A percentile compares a stretch with the other conserved stretches of the same genome.
Evolutionary conservation across 2,329 filamentous ascomycete genomes (phyloP).

Genomic region (Karstenula rhodostoma): DNA sequence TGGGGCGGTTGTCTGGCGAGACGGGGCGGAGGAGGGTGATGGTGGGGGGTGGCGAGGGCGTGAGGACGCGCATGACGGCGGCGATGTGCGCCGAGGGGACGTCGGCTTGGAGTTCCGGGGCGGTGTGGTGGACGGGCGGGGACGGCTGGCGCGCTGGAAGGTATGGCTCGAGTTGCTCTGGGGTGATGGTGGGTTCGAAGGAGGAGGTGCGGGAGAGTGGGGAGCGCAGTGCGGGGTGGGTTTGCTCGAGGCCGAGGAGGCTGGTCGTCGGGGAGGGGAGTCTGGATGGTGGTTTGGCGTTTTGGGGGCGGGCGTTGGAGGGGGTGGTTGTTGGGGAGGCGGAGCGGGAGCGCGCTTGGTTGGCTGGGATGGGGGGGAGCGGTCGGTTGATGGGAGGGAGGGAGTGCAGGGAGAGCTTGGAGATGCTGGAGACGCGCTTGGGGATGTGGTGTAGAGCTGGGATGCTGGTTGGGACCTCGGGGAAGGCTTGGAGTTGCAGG

Average conservation of each 20-base stretch:
- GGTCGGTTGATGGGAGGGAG: constrained; percentile 33
- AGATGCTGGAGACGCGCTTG: constrained; percentile 25
- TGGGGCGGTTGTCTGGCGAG: constrained; percentile 1
- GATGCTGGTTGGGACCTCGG: constrained; percentile 21
- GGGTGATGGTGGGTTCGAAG: constrained; percentile 13
- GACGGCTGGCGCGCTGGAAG: constrained; percentile 23
- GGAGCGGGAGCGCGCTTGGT: constrained; percentile 26
- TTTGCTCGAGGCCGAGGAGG: constrained; percentile 12
- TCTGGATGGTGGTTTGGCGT: not conserved
- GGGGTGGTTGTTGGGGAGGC: constrained; percentile 27
- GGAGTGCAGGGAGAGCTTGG: constrained; percentile 19
- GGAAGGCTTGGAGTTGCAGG: constrained; percentile 27
- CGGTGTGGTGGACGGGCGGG: not conserved
- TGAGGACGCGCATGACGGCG: constrained; percentile 19
- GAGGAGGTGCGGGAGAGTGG: constrained; percentile 1
- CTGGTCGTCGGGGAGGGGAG: constrained; percentile 5
- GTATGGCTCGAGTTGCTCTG: constrained; percentile 21
- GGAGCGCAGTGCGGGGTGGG: constrained; percentile 3
- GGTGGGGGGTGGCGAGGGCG: constrained; percentile 8
- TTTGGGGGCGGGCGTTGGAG: not conserved
- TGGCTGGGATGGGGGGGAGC: constrained; percentile 34
- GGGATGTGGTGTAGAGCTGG: constrained; percentile 8
- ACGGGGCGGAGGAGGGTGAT: not conserved
- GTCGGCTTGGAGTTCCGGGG: constrained; percentile 13
- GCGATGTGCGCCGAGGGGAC: constrained; percentile 19